Conservation (phyloP, 2,329 filamentous ascomycete species). For the Hymenoscyphus fraxineus region DNA sequence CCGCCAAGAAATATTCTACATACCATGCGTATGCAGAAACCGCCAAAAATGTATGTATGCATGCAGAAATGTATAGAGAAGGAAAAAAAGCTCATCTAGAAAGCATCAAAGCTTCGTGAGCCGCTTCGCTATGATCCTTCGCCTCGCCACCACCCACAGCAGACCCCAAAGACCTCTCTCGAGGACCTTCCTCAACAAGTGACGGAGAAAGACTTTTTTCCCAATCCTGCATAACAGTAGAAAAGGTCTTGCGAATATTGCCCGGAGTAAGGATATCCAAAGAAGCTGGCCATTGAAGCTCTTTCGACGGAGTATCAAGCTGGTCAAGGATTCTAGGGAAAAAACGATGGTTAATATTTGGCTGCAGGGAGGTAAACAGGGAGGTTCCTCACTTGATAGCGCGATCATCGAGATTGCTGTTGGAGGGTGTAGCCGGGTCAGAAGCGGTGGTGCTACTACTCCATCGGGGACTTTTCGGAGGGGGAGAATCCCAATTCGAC, state of each 20-base stretch:
- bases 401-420: slow-evolving; percentile 21
- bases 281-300: slow-evolving; percentile 38
- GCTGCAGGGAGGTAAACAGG: slow-evolving; percentile 1
- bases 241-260: slow-evolving; percentile 78
- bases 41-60: too few relatives aligned
- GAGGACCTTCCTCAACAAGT: slow-evolving; percentile 37
- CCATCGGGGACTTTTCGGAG: slow-evolving; percentile 56
- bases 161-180: slow-evolving; percentile 42
- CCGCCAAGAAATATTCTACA: too few relatives aligned
- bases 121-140: slow-evolving; percentile 39
- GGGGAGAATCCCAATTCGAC: slow-evolving; percentile 60
- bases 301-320: slow-evolving; percentile 23
- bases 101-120: slow-evolving; percentile 24
- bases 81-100: slow-evolving; percentile 17
- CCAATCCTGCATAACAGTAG: slow-evolving; percentile 85
- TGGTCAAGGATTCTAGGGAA: background rate
- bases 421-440: slow-evolving; percentile 29
- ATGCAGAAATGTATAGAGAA: too few relatives aligned
- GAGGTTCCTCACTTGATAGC: slow-evolving; percentile 28
- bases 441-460: slow-evolving; percentile 47
- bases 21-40: too few relatives aligned
- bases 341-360: background rate
- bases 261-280: slow-evolving; percentile 54
- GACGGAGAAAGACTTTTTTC: slow-evolving; percentile 69
- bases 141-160: slow-evolving; percentile 38